A percentile compares a stretch with the other conserved stretches of the same genome.
Evolutionary conservation across 345 rosid genomes (phyloP).

Genomic region (Gossypium thurberi): DNA sequence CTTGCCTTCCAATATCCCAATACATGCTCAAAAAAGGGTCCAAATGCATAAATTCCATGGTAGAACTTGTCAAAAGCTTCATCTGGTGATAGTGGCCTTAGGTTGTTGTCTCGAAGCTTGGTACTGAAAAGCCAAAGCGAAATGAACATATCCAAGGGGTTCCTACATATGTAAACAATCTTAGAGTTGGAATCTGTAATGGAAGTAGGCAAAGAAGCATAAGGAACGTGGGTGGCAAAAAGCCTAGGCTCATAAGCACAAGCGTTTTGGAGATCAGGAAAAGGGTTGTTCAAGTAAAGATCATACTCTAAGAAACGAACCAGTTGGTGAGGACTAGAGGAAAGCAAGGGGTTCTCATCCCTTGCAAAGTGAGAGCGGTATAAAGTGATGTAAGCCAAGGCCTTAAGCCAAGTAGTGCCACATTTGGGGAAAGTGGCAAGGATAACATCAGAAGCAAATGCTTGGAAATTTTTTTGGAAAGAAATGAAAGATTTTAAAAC

Average conservation of each 20-base stretch:
- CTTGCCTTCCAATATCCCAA: slow-evolving; percentile 20
- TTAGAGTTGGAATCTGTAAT: background rate
- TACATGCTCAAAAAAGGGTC: slow-evolving; percentile 2
- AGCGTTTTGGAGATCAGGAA: slow-evolving; percentile 25
- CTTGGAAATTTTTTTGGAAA: slow-evolving; percentile 35
- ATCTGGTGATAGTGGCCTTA: slow-evolving; percentile 19
- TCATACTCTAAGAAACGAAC: slow-evolving; percentile 30
- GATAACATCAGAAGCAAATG: slow-evolving; percentile 25
- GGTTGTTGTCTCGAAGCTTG: slow-evolving; percentile 14
- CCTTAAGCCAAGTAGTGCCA: slow-evolving; percentile 47
- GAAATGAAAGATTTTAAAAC: slow-evolving; percentile 44
- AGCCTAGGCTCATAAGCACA: slow-evolving; percentile 23
- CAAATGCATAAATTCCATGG: slow-evolving; percentile 31
- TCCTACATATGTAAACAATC: background rate
- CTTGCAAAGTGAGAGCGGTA: background rate
- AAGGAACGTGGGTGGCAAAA: slow-evolving; percentile 43
- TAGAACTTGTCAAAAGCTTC: slow-evolving; percentile 39
- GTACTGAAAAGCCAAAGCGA: slow-evolving; percentile 36
- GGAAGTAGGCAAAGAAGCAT: background rate
- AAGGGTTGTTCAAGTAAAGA: slow-evolving; percentile 30
- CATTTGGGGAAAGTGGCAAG: slow-evolving; percentile 41
- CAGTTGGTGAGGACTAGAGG: slow-evolving; percentile 19
- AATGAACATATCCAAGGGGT: slow-evolving; percentile 33
- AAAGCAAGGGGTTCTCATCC: background rate
- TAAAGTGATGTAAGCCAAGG: background rate